Base-by-base conservation (phyloP, 306 rosid species). In the Vicia sativa region DNA sequence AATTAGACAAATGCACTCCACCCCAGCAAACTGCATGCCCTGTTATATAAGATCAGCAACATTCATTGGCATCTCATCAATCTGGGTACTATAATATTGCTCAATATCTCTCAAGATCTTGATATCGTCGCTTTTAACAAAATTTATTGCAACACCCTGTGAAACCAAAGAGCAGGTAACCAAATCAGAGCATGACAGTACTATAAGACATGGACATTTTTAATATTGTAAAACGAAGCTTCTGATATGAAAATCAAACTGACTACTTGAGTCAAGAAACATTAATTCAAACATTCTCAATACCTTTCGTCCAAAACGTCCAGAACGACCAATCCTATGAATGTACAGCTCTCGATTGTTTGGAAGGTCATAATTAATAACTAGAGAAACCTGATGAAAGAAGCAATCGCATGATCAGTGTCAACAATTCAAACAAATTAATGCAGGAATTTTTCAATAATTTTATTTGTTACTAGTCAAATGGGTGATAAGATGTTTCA, bases 271-370 rank as follows among this genome's bases (percentile, higher is more conserved):
- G 23, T 31, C 13, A 39, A 25, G 13, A 71, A 60, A 46, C 28
- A 18, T 9, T 49, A 67, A 56, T 35, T 54, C 15, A 59, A 48
- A 72, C 19, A 66, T 48, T 59, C 66, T 6, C 60, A 52, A 60
- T 86, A 93, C 98, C 98, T 93, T 93, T 74, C 99, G 91, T 25
- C 99, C 99, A 82, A 93, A 93, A 61, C 98, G 98, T 65, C 98
- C 98, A 77, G 98, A 93, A 7, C 97, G 95, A 48, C 97, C 99
- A 72, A 93, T 93, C 11, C 99, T 87, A 80, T 93, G 99, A 70
- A 93, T 93, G 83, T 93, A 93, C 52, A 93, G 89, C 74, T 93
- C 99, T 62, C 99, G 97, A 76, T 93, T 93, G 80, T 93, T 93
- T 31, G 99, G 99, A 59, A 93, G 97, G 78, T 93, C 99, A 70